These are phyloP conservation scores for Globisporangium rhizosaccharum DNA, from an alignment of 352 stramenopile genomes.

Conservation along the genomic window DNA sequence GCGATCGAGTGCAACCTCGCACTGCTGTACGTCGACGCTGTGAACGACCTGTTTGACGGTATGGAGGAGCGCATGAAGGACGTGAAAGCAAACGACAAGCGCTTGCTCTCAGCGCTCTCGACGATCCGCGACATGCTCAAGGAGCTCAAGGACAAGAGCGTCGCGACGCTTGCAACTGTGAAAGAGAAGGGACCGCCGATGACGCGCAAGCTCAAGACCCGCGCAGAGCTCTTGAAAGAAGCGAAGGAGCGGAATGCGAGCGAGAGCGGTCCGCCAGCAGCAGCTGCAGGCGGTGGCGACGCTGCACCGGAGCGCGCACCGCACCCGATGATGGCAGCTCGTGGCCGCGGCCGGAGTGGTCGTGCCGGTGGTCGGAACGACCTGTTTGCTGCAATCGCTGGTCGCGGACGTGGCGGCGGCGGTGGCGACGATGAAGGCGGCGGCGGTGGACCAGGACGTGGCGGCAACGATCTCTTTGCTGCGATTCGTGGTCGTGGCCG, in stretches of 20 bases:
- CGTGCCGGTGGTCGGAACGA: constrained; percentile 20
- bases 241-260: constrained; percentile 83
- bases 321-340: constrained; percentile 33
- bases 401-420: constrained; percentile 39
- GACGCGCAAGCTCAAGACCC: constrained; percentile 58
- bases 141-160: constrained; percentile 64
- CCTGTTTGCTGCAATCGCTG: constrained; percentile 49
- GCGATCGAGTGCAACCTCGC: constrained; percentile 65
- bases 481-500: constrained; percentile 35
- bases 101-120: constrained; percentile 60
- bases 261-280: constrained; percentile 27
- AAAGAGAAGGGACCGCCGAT: constrained; percentile 62
- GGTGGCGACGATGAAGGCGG: constrained; percentile 31
- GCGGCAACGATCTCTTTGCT: constrained; percentile 32
- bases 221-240: constrained; percentile 77
- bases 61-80: constrained; percentile 83
- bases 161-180: constrained; percentile 39
- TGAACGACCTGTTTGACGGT: constrained; percentile 68
- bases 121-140: constrained; percentile 51
- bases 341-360: constrained; percentile 34
- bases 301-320: constrained; percentile 20
- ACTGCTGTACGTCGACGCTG: constrained; percentile 54
- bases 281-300: constrained; percentile 21
- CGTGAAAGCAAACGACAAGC: constrained; percentile 79
- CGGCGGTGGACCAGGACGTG: constrained; percentile 15